Evolutionary conservation across 108 stramenopile genomes (phyloP).

Genomic region (Pseudonitzschia delicatissima): DNA sequence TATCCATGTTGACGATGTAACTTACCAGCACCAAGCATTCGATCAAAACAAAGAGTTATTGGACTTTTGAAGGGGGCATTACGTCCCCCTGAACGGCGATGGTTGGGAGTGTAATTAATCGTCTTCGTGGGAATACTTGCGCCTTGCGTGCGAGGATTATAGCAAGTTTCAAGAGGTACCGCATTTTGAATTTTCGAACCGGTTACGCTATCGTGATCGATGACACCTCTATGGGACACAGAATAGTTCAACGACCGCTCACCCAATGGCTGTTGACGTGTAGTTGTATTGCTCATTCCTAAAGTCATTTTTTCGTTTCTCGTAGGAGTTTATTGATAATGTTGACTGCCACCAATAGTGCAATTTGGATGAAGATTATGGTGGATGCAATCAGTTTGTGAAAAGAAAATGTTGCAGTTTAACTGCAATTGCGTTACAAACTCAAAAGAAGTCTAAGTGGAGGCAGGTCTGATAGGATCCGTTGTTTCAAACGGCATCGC

Average conservation of each 20-base stretch:
- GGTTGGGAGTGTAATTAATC: slow-evolving; percentile 9
- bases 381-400: slow-evolving; percentile 1
- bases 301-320: neutral
- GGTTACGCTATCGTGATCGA: neutral
- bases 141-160: no score
- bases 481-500: slow-evolving; percentile 4
- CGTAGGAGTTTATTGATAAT: neutral
- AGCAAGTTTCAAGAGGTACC: no score
- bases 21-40: slow-evolving; percentile 59
- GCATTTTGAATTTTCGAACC: neutral
- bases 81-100: neutral
- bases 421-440: no score
- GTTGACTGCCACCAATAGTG: slow-evolving; percentile 3
- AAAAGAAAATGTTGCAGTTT: neutral
- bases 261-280: slow-evolving; percentile 2
- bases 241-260: slow-evolving; percentile 8
- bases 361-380: neutral
- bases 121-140: neutral
- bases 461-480: no score
- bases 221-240: neutral
- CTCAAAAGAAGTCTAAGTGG: no score
- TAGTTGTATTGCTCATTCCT: neutral
- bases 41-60: slow-evolving; percentile 45
- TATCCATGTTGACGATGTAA: neutral
- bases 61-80: slow-evolving; percentile 39